Evolutionary conservation across 2,329 filamentous ascomycete genomes (phyloP).

Genomic region (Colletotrichum endophyticum): DNA sequence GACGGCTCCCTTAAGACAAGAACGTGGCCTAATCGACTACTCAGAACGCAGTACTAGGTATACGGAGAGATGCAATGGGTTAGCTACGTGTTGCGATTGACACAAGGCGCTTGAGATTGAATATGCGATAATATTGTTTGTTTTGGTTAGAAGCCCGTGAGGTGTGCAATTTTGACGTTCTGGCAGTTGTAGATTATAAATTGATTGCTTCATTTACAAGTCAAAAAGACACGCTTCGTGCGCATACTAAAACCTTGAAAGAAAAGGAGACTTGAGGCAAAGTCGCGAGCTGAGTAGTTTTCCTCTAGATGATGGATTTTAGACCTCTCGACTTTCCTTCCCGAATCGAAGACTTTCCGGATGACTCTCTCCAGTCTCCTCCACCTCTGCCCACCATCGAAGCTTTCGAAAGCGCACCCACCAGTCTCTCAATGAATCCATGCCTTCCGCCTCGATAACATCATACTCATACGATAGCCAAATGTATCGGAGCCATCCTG

Average conservation of each 20-base stretch:
- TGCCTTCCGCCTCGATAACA: conserved; percentile 15
- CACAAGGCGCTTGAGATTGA: neutral
- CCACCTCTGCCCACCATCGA: conserved; percentile 25
- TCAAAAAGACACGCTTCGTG: neutral
- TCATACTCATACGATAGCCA: conserved; percentile 22
- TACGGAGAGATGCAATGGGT: neutral
- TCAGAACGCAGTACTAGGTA: fast-evolving
- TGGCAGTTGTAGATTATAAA: fast-evolving
- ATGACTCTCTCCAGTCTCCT: conserved; percentile 16
- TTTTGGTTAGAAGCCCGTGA: neutral
- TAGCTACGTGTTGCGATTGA: neutral
- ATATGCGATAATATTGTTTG: neutral
- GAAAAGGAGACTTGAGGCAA: fast-evolving
- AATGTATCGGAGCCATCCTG: conserved; percentile 20
- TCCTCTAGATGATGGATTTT: neutral
- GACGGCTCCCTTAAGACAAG: neutral
- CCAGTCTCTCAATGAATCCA: conserved; percentile 18
- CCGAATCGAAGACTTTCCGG: neutral
- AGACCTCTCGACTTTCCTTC: neutral
- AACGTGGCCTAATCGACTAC: neutral
- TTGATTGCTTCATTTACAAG: neutral
- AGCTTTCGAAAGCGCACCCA: conserved; percentile 20
- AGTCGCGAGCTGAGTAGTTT: fast-evolving
- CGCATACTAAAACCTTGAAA: neutral
- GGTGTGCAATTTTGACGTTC: neutral